Evolutionary conservation across 257 asterid genomes (phyloP), one percentile per base, ranked within the genome.

Genomic region (Euphrasia confusa): DNA sequence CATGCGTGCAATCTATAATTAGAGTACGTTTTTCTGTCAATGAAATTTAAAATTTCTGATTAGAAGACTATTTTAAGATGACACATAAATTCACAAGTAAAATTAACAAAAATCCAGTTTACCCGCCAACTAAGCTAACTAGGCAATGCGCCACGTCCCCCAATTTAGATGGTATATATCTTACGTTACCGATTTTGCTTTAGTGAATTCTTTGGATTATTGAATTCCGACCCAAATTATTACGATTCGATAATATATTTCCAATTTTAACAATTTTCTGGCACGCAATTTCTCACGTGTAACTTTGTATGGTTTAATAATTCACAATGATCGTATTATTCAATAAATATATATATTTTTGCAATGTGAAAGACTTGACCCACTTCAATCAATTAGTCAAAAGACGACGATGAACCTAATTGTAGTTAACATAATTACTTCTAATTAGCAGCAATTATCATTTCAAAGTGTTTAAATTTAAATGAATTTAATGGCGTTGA

Each of bases 321-420:
- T 26, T 3, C 53, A 26, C 13, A 33, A 50, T n/a, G n/a, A n/a
- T n/a, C n/a, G n/a, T n/a, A n/a, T n/a, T n/a, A n/a, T n/a, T n/a
- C n/a, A n/a, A n/a, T n/a, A n/a, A n/a, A n/a, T n/a, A n/a, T n/a
- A n/a, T 45, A 4, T 44, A 44, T 8, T 28, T 28, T 28, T 28
- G 33, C 33, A 28, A 28, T 4, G 5, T 5, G 33, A 30, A 30
- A 30, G 33, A 30, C 33, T 30, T 30, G 5, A 74, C 71, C 77
- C 65, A 71, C 75, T 74, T 73, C 79, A 74, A 77, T 78, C 74
- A 71, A 74, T 68, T 71, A 65, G 82, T 78, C 79, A 78, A 68
- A 71, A 65, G 70, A 9, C 39, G 39, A 74, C 66, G 60, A 67
- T 63, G 73, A 71, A 71, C 60, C 65, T 65, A 64, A 62, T 21